phyloP scores from a whole-genome alignment of 768 basidiomycete genomes.

The Sistotremastrum niveocremeum region DNA sequence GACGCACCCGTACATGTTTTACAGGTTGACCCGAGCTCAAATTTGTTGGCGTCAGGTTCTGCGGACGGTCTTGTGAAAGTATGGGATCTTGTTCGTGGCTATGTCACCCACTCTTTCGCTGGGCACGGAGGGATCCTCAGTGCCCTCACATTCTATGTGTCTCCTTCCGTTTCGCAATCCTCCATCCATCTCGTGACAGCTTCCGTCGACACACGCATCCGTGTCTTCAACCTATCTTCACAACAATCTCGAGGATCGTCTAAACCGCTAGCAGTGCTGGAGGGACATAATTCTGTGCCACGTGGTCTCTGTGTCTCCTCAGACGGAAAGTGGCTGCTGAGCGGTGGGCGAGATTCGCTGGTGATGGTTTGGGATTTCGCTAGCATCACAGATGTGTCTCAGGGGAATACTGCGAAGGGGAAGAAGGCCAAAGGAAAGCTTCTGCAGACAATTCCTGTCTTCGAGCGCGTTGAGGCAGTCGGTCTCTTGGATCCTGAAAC shows the following conservation, averaged over 20 bases:
- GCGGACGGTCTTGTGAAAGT: conserved; percentile 96
- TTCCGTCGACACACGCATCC: conserved; percentile 81
- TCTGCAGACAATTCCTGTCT: conserved; percentile 64
- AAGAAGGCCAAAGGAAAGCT: conserved; percentile 39
- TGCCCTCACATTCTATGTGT: conserved; percentile 76
- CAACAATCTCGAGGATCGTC: conserved; percentile 39
- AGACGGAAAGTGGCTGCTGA: conserved; percentile 84
- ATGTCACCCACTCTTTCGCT: conserved; percentile 86
- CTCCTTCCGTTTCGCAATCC: conserved; percentile 40
- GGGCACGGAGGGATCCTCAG: conserved; percentile 97
- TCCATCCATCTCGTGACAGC: conserved; percentile 77
- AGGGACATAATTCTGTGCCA: conserved; percentile 92
- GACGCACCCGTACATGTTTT: conserved; percentile 91
- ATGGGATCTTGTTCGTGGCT: conserved; percentile 82
- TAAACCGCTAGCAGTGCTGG: conserved; percentile 69
- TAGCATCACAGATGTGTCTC: conserved; percentile 13
- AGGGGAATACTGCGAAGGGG: conserved; percentile 11
- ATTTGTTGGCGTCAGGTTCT: conserved; percentile 88
- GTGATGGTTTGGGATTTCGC: conserved; percentile 85
- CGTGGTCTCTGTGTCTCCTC: conserved; percentile 73
- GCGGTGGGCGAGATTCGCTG: conserved; percentile 87
- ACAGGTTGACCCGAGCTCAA: conserved; percentile 69
- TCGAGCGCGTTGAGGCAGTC: conserved; percentile 81
- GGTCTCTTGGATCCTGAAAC: conserved; percentile 51
- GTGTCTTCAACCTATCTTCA: conserved; percentile 74